A percentile compares a stretch with the other conserved stretches of the same genome.
These are phyloP conservation scores for Nematocida sp. DNA, from an alignment of 371 early-diverging fungal species.

Conservation along the genomic window DNA sequence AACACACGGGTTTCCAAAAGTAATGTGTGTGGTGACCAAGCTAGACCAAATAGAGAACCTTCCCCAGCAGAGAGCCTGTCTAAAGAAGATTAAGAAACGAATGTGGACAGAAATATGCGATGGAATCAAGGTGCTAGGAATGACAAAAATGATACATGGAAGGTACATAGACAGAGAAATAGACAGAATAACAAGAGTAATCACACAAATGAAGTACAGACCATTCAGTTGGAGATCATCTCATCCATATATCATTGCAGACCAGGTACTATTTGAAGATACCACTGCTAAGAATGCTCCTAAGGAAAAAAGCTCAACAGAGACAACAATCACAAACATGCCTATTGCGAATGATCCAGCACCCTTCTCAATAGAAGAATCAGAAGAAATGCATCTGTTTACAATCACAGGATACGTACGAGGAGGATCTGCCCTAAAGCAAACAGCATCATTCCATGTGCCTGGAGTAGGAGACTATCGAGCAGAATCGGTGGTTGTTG, in stretches of 20 bases:
- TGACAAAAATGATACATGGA: constrained; percentile 37
- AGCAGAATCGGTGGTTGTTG: constrained; percentile 2
- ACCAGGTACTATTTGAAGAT: constrained; percentile 44
- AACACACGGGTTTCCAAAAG: constrained; percentile 87
- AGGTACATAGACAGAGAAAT: constrained; percentile 49
- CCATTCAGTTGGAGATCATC: constrained; percentile 60
- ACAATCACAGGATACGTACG: constrained; percentile 46
- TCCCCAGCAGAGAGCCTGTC: constrained; percentile 13
- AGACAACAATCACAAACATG: no score
- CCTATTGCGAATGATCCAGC: no score
- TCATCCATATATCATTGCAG: constrained; percentile 60
- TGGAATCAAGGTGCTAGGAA: constrained; percentile 55
- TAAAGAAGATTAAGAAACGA: constrained; percentile 56
- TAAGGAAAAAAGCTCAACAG: neutral
- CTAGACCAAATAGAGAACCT: constrained; percentile 30
- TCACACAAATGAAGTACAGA: constrained; percentile 58
- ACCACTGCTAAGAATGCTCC: neutral
- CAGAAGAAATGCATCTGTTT: constrained; percentile 11
- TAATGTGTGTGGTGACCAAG: constrained; percentile 64
- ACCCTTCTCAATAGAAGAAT: neutral
- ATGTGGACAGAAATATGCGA: constrained; percentile 57
- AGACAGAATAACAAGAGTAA: constrained; percentile 25
- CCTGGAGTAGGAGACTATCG: constrained; percentile 50
- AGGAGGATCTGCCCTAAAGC: constrained; percentile 31
- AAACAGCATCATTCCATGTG: constrained; percentile 24